Conservation (phyloP, 179 eudicot species). For the Spinacia oleracea region DNA sequence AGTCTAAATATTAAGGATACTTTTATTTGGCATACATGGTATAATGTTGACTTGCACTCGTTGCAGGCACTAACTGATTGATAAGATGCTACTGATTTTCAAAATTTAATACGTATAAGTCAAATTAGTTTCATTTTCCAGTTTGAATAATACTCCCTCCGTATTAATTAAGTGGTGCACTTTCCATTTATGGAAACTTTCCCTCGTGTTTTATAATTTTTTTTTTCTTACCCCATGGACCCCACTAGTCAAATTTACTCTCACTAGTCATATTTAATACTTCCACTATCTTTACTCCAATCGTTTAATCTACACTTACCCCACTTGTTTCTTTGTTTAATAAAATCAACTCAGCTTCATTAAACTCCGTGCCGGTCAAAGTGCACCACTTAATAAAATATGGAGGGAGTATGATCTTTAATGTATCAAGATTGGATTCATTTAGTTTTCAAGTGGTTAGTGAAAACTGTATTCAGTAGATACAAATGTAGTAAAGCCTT, state of each 20-base stretch:
- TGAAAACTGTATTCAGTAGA: not conserved
- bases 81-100: not conserved
- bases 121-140: not conserved
- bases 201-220: too few relatives aligned
- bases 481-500: not conserved
- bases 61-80: not conserved
- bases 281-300: too few relatives aligned
- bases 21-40: not conserved
- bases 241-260: too few relatives aligned
- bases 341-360: too few relatives aligned
- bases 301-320: too few relatives aligned
- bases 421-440: not conserved
- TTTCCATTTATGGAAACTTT: too few relatives aligned
- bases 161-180: too few relatives aligned
- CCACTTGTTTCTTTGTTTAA: too few relatives aligned
- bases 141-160: not conserved
- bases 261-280: too few relatives aligned
- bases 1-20: not conserved
- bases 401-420: slow-evolving; percentile 4
- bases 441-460: not conserved
- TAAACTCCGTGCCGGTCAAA: too few relatives aligned
- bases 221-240: too few relatives aligned
- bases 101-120: not conserved
- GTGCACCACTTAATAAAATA: too few relatives aligned
- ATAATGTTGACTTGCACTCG: not conserved